phyloP scores from a whole-genome alignment of 2,329 filamentous ascomycete genomes.

The Didymella pomorum region DNA sequence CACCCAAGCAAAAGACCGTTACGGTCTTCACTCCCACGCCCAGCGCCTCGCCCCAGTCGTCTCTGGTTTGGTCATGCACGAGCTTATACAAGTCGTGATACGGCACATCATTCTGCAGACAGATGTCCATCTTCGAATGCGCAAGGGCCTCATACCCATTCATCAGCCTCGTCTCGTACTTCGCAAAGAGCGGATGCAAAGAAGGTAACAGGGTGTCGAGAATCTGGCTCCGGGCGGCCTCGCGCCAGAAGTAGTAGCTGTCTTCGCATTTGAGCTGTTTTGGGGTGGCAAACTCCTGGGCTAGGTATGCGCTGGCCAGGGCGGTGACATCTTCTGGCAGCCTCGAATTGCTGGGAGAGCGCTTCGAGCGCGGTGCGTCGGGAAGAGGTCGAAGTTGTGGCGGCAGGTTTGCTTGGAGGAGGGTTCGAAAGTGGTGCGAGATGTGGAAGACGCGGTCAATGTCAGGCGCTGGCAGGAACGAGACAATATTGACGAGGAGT shows the following conservation, averaged over 20 bases:
- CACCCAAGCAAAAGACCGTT: conserved; percentile 6
- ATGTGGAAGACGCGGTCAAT: conserved; percentile 11
- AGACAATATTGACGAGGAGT: conserved; percentile 22
- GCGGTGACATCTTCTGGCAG: neutral
- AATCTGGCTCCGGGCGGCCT: conserved; percentile 14
- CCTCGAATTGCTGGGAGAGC: neutral
- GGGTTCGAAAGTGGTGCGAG: conserved; percentile 15
- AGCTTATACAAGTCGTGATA: conserved; percentile 1
- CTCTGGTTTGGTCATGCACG: neutral
- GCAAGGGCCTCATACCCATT: conserved; percentile 8
- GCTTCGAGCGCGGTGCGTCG: neutral
- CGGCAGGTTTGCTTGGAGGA: conserved; percentile 20
- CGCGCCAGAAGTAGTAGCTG: conserved; percentile 24
- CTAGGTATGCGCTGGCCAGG: neutral
- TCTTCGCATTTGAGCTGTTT: conserved; percentile 13
- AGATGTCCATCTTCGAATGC: neutral
- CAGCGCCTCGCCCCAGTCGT: neutral
- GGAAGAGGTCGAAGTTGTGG: conserved; percentile 20
- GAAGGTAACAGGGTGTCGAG: conserved; percentile 10
- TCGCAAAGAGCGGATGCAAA: conserved; percentile 17
- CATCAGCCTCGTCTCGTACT: neutral
- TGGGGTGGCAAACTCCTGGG: neutral
- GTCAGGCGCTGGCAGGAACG: conserved; percentile 15
- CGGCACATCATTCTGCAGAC: conserved; percentile 5
- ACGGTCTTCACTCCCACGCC: neutral